Evolutionary conservation across 805 yeast genomes (phyloP).

Genomic region (Priceomyces castillae): DNA sequence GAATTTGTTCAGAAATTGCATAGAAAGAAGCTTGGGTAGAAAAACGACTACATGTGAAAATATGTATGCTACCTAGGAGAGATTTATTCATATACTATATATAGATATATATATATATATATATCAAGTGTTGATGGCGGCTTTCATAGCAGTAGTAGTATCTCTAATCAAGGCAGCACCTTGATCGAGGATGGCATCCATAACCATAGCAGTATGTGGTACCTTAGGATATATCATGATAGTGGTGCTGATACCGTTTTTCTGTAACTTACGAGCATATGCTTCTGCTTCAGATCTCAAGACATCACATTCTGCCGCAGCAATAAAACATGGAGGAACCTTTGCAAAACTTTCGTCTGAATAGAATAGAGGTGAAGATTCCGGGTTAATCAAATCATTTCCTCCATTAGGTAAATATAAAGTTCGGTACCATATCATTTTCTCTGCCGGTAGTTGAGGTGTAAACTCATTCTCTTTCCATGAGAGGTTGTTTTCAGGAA

Average conservation of each 20-base stretch:
- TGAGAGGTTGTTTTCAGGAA: constrained; percentile 29
- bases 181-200: constrained; percentile 38
- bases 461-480: constrained; percentile 39
- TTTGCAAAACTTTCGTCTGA: constrained; percentile 36
- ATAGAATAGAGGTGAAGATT: constrained; percentile 42
- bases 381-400: constrained; percentile 24
- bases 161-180: constrained; percentile 33
- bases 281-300: constrained; percentile 44
- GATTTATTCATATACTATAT: background rate
- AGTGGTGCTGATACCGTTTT: constrained; percentile 35
- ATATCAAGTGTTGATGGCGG: constrained; percentile 19
- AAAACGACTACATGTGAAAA: constrained; percentile 45
- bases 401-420: constrained; percentile 36
- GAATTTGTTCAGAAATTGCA: constrained; percentile 51
- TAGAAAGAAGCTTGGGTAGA: constrained; percentile 52
- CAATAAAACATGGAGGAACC: constrained; percentile 41
- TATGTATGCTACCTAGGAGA: constrained; percentile 38
- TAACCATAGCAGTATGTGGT: constrained; percentile 51
- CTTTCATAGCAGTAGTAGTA: constrained; percentile 25
- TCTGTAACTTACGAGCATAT: constrained; percentile 36
- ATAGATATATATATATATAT: background rate
- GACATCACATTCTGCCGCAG: constrained; percentile 45
- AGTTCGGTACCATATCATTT: constrained; percentile 46
- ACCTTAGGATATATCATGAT: constrained; percentile 38
- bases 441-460: constrained; percentile 44